phyloP scores from a whole-genome alignment of 495 filamentous ascomycete genomes.

The Cladorrhinum samala region DNA sequence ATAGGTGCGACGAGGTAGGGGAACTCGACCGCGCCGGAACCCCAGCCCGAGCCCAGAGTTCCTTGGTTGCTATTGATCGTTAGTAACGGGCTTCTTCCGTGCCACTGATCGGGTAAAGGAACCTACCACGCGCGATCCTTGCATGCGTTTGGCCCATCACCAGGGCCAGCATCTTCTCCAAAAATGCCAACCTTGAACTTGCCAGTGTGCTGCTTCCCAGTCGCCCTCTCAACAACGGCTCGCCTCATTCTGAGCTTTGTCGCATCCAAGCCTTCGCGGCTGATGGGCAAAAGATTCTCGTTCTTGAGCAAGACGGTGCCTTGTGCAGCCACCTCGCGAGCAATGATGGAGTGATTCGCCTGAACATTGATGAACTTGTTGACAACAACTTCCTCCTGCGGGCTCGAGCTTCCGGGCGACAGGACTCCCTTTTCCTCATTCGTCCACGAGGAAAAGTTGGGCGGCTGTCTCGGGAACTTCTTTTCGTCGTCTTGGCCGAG shows the following conservation, averaged over 20 bases:
- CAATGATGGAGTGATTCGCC: conserved; percentile 62
- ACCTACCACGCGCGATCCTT: conserved; percentile 47
- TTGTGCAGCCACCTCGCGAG: conserved; percentile 70
- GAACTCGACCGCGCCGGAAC: conserved; percentile 81
- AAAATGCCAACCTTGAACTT: conserved; percentile 67
- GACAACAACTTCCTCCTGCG: conserved; percentile 53
- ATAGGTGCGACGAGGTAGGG: conserved; percentile 71
- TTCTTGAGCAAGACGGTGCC: conserved; percentile 87
- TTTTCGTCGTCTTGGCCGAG: conserved; percentile 71
- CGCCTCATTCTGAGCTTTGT: conserved; percentile 25
- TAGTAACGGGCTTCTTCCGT: background rate
- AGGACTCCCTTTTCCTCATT: conserved; percentile 59
- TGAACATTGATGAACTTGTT: conserved; percentile 74
- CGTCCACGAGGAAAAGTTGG: conserved; percentile 92
- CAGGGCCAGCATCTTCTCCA: conserved; percentile 75
- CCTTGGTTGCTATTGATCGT: conserved; percentile 64
- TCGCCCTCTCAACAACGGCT: conserved; percentile 12
- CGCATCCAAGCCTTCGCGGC: conserved; percentile 41
- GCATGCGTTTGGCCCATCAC: conserved; percentile 68
- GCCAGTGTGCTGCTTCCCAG: conserved; percentile 20
- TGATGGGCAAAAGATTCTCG: conserved; percentile 56
- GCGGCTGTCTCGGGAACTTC: conserved; percentile 60
- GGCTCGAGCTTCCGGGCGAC: conserved; percentile 54
- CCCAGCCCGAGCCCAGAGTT: conserved; percentile 83
- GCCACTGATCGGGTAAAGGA: background rate